Percentiles rank a stretch among this genome's conserved stretches.
Conservation (phyloP, 805 yeast genomes). For the Novakomyces olei region DNA sequence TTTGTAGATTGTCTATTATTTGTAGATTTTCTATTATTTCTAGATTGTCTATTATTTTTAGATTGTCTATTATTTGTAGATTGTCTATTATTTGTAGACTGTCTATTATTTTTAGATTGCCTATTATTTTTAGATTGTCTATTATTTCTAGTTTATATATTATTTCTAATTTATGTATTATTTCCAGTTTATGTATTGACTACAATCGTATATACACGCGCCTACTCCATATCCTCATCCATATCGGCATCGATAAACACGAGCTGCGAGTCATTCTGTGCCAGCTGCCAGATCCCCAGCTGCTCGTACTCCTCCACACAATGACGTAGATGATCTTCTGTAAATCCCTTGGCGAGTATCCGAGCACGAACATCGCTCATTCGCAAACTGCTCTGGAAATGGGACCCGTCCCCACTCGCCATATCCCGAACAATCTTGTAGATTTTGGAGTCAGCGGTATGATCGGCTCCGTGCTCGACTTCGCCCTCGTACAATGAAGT, state of each 20-base stretch:
- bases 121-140: too few relatives aligned
- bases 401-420: constrained; percentile 23
- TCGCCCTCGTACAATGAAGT: constrained; percentile 41
- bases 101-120: too few relatives aligned
- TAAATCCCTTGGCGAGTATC: constrained; percentile 61
- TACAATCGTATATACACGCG: too few relatives aligned
- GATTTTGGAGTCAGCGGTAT: constrained; percentile 43
- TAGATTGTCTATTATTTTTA: too few relatives aligned
- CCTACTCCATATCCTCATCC: constrained; percentile 2
- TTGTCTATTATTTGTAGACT: too few relatives aligned
- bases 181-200: too few relatives aligned
- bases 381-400: constrained; percentile 18
- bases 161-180: too few relatives aligned
- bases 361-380: constrained; percentile 33
- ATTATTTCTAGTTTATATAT: too few relatives aligned
- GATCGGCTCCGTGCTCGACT: constrained; percentile 25
- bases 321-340: constrained; percentile 51
- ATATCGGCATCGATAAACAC: constrained; percentile 8
- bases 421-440: constrained; percentile 45
- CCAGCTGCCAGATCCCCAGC: constrained; percentile 38
- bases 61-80: too few relatives aligned
- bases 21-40: too few relatives aligned
- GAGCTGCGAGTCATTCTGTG: constrained; percentile 7
- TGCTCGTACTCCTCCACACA: constrained; percentile 55
- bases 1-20: too few relatives aligned